Evolutionary conservation across 2,329 filamentous ascomycete genomes (phyloP), one percentile per base, ranked within the genome.

Genomic region (Aspergillus ruber): DNA sequence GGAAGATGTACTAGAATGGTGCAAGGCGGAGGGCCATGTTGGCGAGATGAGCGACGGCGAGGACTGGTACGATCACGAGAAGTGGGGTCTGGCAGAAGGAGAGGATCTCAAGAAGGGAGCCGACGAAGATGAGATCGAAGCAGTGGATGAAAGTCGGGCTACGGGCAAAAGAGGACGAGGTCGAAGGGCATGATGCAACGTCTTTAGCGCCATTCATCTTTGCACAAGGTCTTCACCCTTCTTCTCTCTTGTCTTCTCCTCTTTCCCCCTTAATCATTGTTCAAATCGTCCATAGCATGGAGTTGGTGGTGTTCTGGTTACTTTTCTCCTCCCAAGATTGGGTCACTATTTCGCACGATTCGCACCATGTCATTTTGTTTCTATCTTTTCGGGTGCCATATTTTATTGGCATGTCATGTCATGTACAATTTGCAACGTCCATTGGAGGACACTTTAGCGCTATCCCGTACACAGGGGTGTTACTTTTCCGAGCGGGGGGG

Each of bases 41-140:
- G 80, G 80, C 4, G 81, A 84, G 59, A 78, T 84, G 79, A 83
- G 79, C 45, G 82, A 85, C 56, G 81, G 82, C 2, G 82, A 85
- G 65, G 82, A 85, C 57, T 85, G 82, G 82, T 82, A 82, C 54
- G 82, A 85, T 57, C 69, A 73, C 17, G 77, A 80, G 47, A 77
- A 80, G 56, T 84, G 79, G 81, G 75, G 74, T 0, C 62, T 84
- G n/a, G 60, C 56, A 3, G 67, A 70, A 32, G 75, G 76, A 1
- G 76, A 79, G 39, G 75, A 78, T 49, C 61, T 84, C 45, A 76
- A 77, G 52, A 84, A 84, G 59, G 81, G 81, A 0, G 77, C 78
- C 35, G 77, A 81, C 47, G 74, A 77, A 47, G 81, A 84, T 55
- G 81, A 84, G 52, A 77, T 79, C 27, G 79, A 80, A 49, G 71